Percentiles rank a stretch among this genome's conserved stretches.
Evolutionary conservation across 2,329 filamentous ascomycete genomes (phyloP).

Genomic region (Drechmeria coniospora): DNA sequence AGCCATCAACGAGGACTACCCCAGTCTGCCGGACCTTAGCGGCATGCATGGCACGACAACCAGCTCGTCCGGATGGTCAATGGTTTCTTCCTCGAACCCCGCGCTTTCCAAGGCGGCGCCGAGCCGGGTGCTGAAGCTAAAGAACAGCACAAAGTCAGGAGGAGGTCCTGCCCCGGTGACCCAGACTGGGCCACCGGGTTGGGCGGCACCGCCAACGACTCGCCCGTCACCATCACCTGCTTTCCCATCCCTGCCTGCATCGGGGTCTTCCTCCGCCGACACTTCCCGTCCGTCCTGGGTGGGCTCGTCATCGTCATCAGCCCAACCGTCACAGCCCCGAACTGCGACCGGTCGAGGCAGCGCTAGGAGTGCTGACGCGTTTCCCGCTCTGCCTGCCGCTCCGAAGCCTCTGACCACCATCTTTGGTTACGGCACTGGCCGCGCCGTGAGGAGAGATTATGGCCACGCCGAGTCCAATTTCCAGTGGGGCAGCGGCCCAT

Average conservation of each 20-base stretch:
- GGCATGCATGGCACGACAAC: slow-evolving; percentile 49
- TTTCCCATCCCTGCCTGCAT: slow-evolving; percentile 27
- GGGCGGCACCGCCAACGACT: slow-evolving; percentile 8
- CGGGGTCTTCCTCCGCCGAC: slow-evolving; percentile 8
- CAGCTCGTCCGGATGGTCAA: slow-evolving; percentile 42
- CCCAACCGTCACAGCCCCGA: slow-evolving; percentile 22
- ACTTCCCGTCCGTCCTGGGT: slow-evolving; percentile 17
- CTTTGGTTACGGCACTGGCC: slow-evolving; percentile 42
- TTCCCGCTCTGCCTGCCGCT: slow-evolving; percentile 69
- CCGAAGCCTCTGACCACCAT: slow-evolving; percentile 51
- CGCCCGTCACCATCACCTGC: slow-evolving; percentile 17
- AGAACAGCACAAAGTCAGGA: slow-evolving; percentile 37
- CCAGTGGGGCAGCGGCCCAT: slow-evolving; percentile 28
- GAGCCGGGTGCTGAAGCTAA: slow-evolving; percentile 40
- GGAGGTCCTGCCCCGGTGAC: slow-evolving; percentile 11
- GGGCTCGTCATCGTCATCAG: slow-evolving; percentile 14
- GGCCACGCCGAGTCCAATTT: slow-evolving; percentile 34
- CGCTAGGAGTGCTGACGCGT: slow-evolving; percentile 40
- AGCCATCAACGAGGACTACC: slow-evolving; percentile 91
- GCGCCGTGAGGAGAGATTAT: slow-evolving; percentile 37
- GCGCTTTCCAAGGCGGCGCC: slow-evolving; percentile 22
- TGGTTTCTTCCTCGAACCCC: slow-evolving; percentile 43
- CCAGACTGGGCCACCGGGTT: slow-evolving; percentile 7
- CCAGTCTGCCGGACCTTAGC: slow-evolving; percentile 62
- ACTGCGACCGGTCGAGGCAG: slow-evolving; percentile 7